Evolutionary conservation across 306 rosid genomes (phyloP), one percentile per base, ranked within the genome.

Genomic region (Vigna reflexopilosa): DNA sequence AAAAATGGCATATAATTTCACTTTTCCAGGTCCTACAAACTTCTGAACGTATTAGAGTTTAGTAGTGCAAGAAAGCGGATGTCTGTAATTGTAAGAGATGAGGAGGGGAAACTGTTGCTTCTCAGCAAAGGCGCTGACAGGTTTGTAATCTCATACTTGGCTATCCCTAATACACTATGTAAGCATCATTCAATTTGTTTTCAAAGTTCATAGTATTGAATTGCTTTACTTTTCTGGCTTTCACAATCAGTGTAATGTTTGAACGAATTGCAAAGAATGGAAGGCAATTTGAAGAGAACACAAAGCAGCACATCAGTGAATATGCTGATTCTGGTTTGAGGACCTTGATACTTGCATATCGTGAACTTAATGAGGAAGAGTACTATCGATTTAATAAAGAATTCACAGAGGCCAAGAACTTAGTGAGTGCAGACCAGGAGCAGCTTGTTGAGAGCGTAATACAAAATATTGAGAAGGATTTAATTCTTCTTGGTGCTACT

Each of bases 261-360:
- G 96, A 93, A 86, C 83, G 92, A 77, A 97, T 96, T 79, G 88
- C 91, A 44, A 91, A 81, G 69, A 73, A 91, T 62, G 97, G 94
- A 80, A 88, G 87, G 65, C 91, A 93, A 57, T 96, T 87, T 79
- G 97, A 91, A 88, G 93, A 90, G 82, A 50, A 87, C 59, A 96
- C 99, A 28, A 84, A 52, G 82, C 82, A 83, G 77, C 97, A 96
- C 70, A 63, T 91, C n/a, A 86, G 86, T 13, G 90, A 91, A 84
- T 96, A 96, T 56, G 98, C 98, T 40, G 99, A 96, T 87, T 97
- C 99, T 72, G 99, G 99, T 80, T 84, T 96, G 81, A 96, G 99
- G 88, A 96, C 98, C 12, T 85, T 96, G 86, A 87, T 93, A 76
- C 91, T 93, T 47, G 97, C 98, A 15, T 91, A 90, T 49, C 94